Conservation (phyloP, 1,284 basidiomycete species). For the Cryptococcus sp. region DNA sequence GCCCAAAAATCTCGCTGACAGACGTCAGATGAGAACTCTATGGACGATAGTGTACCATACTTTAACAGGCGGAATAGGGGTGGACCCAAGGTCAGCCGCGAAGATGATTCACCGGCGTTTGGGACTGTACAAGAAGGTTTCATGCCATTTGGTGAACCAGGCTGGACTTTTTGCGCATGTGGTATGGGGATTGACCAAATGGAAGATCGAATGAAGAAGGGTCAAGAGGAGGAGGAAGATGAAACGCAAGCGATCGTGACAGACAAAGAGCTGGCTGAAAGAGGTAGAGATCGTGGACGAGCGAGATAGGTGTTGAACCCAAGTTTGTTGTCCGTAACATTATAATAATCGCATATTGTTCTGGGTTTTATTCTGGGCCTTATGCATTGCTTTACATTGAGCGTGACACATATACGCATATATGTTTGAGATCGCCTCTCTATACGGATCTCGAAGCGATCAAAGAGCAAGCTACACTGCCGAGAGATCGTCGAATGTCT, state of each 20-base stretch:
- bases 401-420: not conserved
- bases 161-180: conserved; percentile 26
- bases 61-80: too few relatives aligned
- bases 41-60: too few relatives aligned
- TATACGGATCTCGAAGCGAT: conserved; percentile 6
- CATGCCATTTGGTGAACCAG: conserved; percentile 7
- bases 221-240: not conserved
- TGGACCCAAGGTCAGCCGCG: too few relatives aligned
- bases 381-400: not conserved
- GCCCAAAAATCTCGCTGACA: not conserved
- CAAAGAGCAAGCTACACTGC: conserved; percentile 64
- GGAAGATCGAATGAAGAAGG: conserved; percentile 20
- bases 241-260: not conserved
- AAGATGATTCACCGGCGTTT: too few relatives aligned
- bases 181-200: conserved; percentile 28
- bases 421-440: not conserved
- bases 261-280: conserved; percentile 2
- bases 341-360: not conserved
- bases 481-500: conserved; percentile 81
- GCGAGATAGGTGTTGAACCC: not conserved
- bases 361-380: not conserved
- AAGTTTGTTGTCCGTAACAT: not conserved
- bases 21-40: too few relatives aligned
- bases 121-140: not conserved
- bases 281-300: not conserved